phyloP scores from a whole-genome alignment of 1,284 basidiomycete species.

The Leucoagaricus sp. region DNA sequence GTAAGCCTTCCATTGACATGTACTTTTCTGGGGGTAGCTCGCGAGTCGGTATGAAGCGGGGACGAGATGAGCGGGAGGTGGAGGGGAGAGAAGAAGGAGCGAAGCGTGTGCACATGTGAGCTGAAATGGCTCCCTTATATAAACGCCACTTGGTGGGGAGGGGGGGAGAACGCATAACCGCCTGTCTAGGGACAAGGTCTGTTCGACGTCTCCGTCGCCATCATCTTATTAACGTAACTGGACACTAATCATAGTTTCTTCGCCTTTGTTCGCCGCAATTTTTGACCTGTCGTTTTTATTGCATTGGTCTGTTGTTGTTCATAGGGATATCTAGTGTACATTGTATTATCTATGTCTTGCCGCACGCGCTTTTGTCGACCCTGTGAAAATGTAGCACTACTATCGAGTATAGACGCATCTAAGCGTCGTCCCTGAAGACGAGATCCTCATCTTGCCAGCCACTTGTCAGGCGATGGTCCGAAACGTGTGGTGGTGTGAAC shows the following conservation, averaged over 20 bases:
- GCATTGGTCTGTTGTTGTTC: background rate
- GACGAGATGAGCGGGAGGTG: conserved; percentile 6
- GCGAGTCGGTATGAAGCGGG: conserved; percentile 1
- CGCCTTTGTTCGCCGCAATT: background rate
- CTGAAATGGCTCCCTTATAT: background rate
- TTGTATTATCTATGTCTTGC: background rate
- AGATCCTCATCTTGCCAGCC: too few relatives aligned
- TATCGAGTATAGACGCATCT: background rate
- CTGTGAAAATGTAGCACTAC: background rate
- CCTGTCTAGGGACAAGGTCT: conserved; percentile 1
- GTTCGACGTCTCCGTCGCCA: background rate
- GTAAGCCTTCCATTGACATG: conserved; percentile 41
- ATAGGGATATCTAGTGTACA: background rate
- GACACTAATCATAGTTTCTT: background rate
- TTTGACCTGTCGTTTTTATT: background rate
- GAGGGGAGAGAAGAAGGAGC: conserved; percentile 6
- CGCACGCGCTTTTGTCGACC: background rate
- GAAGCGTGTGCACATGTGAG: conserved; percentile 9
- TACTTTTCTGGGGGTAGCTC: conserved; percentile 31
- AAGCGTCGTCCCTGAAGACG: background rate
- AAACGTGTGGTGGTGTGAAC: too few relatives aligned
- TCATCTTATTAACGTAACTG: background rate
- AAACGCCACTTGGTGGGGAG: background rate
- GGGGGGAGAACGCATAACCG: background rate
- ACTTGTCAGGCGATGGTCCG: too few relatives aligned